Percentiles rank a stretch among this genome's conserved stretches.
These are phyloP conservation scores for Trypanosoma platydactyli DNA, from an alignment of 208 protist genomes.

Conservation along the genomic window DNA sequence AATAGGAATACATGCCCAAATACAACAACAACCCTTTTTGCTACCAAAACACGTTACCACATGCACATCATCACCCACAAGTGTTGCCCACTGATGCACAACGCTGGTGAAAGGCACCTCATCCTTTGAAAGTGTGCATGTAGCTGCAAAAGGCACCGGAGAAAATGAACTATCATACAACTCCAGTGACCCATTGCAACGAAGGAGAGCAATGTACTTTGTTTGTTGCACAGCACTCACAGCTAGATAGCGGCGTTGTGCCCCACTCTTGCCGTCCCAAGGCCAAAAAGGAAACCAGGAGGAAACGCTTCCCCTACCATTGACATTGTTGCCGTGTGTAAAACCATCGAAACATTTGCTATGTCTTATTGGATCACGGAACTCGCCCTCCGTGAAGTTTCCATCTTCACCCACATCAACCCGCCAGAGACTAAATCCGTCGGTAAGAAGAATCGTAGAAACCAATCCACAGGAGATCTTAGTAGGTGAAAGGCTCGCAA, in stretches of 20 bases:
- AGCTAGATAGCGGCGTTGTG: constrained; percentile 40
- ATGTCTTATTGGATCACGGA: constrained; percentile 26
- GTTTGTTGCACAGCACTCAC: constrained; percentile 68
- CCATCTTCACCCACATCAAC: constrained; percentile 58
- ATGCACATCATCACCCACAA: constrained; percentile 40
- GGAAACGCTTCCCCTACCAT: background rate
- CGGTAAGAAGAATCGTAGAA: constrained; percentile 52
- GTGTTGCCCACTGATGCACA: constrained; percentile 28
- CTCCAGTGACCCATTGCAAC: constrained; percentile 68
- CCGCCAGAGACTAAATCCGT: constrained; percentile 62
- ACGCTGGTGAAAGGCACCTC: constrained; percentile 19
- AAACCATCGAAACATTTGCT: background rate
- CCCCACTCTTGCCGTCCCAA: constrained; percentile 3
- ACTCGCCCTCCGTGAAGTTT: constrained; percentile 24
- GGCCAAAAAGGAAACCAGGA: constrained; percentile 28
- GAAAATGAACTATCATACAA: constrained; percentile 45
- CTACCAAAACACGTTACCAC: constrained; percentile 56
- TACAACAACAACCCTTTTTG: constrained; percentile 38
- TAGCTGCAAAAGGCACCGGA: constrained; percentile 28
- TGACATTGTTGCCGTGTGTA: background rate
- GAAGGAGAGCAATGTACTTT: constrained; percentile 50
- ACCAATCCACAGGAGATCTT: constrained; percentile 14
- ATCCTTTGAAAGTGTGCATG: constrained; percentile 38
- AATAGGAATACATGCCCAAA: constrained; percentile 50
- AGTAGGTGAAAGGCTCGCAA: constrained; percentile 14